phyloP scores from a whole-genome alignment of 1,284 basidiomycete species.

The Pascua guehoae region DNA sequence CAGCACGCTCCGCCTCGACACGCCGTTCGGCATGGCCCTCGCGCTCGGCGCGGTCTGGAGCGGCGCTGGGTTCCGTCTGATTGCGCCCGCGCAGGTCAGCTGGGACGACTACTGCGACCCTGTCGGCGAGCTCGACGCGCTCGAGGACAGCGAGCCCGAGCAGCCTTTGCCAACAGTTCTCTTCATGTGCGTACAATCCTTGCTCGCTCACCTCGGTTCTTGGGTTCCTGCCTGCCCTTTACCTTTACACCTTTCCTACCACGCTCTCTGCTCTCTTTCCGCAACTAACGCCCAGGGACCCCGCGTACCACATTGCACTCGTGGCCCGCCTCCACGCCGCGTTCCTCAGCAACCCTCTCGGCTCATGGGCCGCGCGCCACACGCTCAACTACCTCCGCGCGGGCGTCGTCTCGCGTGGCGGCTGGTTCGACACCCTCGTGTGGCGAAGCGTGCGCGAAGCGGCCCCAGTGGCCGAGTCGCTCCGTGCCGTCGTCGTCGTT shows the following conservation, averaged over 20 bases:
- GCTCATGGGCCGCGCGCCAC: constrained; percentile 31
- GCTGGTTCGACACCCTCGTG: constrained; percentile 34
- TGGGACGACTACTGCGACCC: constrained; percentile 17
- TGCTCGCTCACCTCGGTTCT: no score
- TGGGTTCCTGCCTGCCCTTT: no score
- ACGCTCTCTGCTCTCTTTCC: background rate
- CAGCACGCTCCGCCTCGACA: constrained; percentile 33
- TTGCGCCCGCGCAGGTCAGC: constrained; percentile 21
- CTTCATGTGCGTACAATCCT: constrained; percentile 31
- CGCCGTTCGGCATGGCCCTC: constrained; percentile 46
- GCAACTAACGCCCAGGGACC: constrained; percentile 17
- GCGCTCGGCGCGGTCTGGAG: constrained; percentile 42
- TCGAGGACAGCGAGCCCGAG: constrained; percentile 10
- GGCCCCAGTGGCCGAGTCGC: constrained; percentile 20
- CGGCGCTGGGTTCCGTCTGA: constrained; percentile 40
- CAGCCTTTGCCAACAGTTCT: constrained; percentile 37
- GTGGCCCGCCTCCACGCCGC: constrained; percentile 24
- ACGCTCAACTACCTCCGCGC: constrained; percentile 29
- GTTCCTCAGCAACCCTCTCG: constrained; percentile 23
- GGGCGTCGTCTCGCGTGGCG: constrained; percentile 33
- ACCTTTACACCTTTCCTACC: background rate
- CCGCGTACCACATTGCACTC: constrained; percentile 32
- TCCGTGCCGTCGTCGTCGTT: constrained; percentile 3
- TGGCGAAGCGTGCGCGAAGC: constrained; percentile 25
- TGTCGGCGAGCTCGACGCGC: constrained; percentile 23